Base-by-base conservation (phyloP, 768 basidiomycete species). In the Panaeolus cyanescens region DNA sequence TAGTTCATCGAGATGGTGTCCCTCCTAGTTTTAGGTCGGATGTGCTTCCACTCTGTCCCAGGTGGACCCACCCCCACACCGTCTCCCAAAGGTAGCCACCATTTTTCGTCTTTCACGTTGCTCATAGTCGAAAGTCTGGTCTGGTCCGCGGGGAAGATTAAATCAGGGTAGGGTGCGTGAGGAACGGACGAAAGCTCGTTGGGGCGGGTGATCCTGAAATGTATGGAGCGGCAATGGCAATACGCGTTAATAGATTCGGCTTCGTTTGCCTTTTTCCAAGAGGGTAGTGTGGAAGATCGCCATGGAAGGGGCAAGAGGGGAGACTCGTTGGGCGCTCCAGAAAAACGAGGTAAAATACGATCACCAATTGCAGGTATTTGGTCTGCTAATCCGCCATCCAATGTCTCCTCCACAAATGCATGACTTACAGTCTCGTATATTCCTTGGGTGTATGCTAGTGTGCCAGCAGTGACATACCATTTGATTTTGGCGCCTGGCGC, bases 341-440 rank as follows among this genome's bases (percentile, higher is more conserved):
- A 58, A 56, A 68, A 71, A 32, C 71, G 56, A 19, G 63, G 61
- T 30, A 76, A 59, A 28, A 61, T 54, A 2, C 67, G 39, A 13
- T 68, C 68, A 17, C 65, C 64, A 17, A 67, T 53, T 1, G 25
- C 39, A 20, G 55, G 60, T 4, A 72, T 37, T 19, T 73, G 71
- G 40, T 75, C 67, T 3, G 73, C 72, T 6, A 75, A 37, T 1
- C 75, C 75, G 0, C 75, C 75, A 60, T 76, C 74, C n/a, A 72
- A 32, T 0, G 75, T 75, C 45, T 72, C 70, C 7, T 54, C 66
- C 20, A 76, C 64, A 39, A 59, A 72, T 10, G 68, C 67, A 55
- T 76, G 75, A 28, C 59, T 63, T 4, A 60, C 64, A 9, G 67
- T 56, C 33, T 65, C 62, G 5, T 70, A 58, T n/a, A 75, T 62